These are phyloP conservation scores for Plantago ovata DNA, from an alignment of 257 asterid species.

Conservation along the genomic window DNA sequence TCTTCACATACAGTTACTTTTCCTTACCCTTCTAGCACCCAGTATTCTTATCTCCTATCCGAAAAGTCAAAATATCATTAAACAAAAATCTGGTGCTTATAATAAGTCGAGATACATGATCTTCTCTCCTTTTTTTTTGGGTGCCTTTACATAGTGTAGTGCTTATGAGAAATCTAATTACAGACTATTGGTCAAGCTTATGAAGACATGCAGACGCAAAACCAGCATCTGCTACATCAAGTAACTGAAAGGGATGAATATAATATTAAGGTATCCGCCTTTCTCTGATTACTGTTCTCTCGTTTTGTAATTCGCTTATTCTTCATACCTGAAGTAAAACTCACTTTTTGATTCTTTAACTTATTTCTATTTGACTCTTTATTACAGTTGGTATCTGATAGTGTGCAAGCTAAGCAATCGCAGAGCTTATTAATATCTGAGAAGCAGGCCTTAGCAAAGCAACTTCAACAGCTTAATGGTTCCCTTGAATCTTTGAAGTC, in stretches of 20 bases:
- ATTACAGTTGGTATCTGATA: constrained; percentile 88
- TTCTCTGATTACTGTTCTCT: constrained; percentile 1
- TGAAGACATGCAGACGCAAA: constrained; percentile 97
- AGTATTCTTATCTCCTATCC: too few species aligned
- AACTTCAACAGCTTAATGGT: constrained; percentile 56
- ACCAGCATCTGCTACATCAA: constrained; percentile 82
- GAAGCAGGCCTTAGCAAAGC: constrained; percentile 57
- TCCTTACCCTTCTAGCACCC: too few species aligned
- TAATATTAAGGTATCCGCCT: constrained; percentile 65
- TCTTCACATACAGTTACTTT: too few species aligned
- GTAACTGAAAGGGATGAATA: constrained; percentile 85
- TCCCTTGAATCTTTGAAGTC: constrained; percentile 60
- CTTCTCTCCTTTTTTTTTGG: constrained; percentile 1
- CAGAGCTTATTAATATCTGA: constrained; percentile 61
- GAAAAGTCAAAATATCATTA: too few species aligned
- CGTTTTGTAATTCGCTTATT: constrained; percentile 3
- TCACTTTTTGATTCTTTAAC: constrained; percentile 15
- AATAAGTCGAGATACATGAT: too few species aligned
- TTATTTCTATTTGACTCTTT: constrained; percentile 16
- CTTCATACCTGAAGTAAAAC: constrained; percentile 13
- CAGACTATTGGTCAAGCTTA: constrained; percentile 99
- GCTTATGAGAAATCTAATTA: constrained; percentile 21
- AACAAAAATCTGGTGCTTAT: too few species aligned
- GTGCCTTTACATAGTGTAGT: constrained; percentile 8
- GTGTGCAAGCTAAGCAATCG: constrained; percentile 89